Percentiles rank a stretch among this genome's conserved stretches.
These are phyloP conservation scores for Pseudocercospora eumusae DNA, from an alignment of 2,329 filamentous ascomycete species.

Conservation along the genomic window DNA sequence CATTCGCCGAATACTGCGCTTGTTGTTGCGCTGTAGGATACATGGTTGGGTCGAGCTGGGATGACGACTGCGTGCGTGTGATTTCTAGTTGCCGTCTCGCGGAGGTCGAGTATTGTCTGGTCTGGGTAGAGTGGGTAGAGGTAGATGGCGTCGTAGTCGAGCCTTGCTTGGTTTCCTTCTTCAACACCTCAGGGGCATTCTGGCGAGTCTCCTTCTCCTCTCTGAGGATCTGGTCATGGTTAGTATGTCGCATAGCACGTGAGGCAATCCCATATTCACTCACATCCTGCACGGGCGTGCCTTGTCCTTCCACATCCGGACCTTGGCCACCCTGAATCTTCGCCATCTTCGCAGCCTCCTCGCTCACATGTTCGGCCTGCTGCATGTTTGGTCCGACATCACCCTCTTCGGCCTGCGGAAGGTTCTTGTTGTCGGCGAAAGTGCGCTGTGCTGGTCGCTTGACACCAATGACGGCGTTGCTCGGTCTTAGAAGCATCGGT, in stretches of 20 bases:
- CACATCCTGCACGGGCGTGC: conserved; percentile 68
- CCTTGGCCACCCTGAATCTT: conserved; percentile 59
- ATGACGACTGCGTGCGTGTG: conserved; percentile 9
- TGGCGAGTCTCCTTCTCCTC: conserved; percentile 63
- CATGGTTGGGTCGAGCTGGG: conserved; percentile 32
- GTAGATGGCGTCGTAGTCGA: conserved; percentile 33
- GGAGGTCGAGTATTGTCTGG: conserved; percentile 61
- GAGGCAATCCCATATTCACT: conserved; percentile 25
- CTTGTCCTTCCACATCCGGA: conserved; percentile 63
- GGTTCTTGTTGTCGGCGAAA: conserved; percentile 37
- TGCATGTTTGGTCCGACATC: conserved; percentile 54
- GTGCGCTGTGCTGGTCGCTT: conserved; percentile 29
- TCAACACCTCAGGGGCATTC: conserved; percentile 67
- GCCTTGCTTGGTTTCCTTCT: conserved; percentile 56
- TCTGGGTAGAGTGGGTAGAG: conserved; percentile 19
- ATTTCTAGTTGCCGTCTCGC: conserved; percentile 41
- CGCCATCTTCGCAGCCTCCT: conserved; percentile 64
- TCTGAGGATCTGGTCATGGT: conserved; percentile 58
- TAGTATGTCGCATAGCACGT: background rate
- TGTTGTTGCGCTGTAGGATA: conserved; percentile 33
- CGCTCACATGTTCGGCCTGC: conserved; percentile 61
- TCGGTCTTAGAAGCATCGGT: conserved; percentile 21
- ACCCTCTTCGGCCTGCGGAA: conserved; percentile 36
- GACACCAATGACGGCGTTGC: conserved; percentile 28
- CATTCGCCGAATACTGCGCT: conserved; percentile 26